Evolutionary conservation across 345 rosid species (phyloP), one percentile per base, ranked within the genome.

Genomic region (Rhodomyrtus tomentosa): DNA sequence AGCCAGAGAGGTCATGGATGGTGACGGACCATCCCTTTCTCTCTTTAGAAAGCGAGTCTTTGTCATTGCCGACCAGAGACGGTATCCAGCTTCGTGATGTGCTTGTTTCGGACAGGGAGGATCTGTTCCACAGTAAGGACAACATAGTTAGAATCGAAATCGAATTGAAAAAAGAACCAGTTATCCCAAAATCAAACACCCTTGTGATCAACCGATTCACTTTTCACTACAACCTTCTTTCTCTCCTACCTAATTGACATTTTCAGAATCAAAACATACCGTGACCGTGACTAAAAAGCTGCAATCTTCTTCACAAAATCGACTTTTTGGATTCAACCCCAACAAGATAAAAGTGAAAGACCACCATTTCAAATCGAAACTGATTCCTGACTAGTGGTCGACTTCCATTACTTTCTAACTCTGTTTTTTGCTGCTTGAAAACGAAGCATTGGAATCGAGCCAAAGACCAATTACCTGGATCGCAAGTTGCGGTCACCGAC

Each of bases 21-120:
- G 96, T 95, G 50, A 97, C 81, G 5, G 98, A 92, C 99, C 99
- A 97, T 0, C 99, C 99, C 86, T 97, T 97, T 21, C 99, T 87
- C 85, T 97, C 99, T 83, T 92, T 95, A 0, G 91, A 55, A 3
- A 88, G 84, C 59, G 90, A 94, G 6, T 92, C 98, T 27, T 91
- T 94, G 0, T 93, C 98, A 5, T 54, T n/a, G 5, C 90, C 36
- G 74, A 88, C 92, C 54, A 94, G 82, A 4, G 93, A 90, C 7
- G 87, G 82, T 7, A 94, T 82, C 91, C 93, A 94, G 51, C 84
- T 89, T 40, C 90, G 88, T 45, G 93, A 83, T 51, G 92, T 82
- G 85, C 84, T 89, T 14, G 87, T 73, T 87, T 93, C 94, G 4
- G 88, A 38, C 82, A 89, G 80, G 32, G 98, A 93, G 84, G 92